Base-by-base conservation (phyloP, 495 filamentous ascomycete genomes). In the Hyaloscypha hepaticicola region DNA sequence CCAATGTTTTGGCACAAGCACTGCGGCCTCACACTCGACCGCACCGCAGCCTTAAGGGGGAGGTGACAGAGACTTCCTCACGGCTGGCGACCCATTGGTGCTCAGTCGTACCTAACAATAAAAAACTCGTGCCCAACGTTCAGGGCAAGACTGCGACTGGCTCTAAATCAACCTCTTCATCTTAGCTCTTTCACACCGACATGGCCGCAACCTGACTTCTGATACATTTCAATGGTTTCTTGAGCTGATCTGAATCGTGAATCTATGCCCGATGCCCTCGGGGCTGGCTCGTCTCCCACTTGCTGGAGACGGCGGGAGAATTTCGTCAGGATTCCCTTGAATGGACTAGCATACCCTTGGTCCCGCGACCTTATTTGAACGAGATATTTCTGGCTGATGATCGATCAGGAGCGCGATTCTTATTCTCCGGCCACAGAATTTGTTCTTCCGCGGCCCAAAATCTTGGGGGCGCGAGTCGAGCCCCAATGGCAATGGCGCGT, bases 231-330 rank as follows among this genome's bases (percentile, higher is more conserved):
- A 45, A 8, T 34, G 38, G 38, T 45, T 6, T 16, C 38, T 3
- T 9, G 14, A 19, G 38, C 38, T 16, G 38, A 45, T 16, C 38
- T 45, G 38, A 19, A 45, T 45, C 11, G 11, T 45, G 38, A 45
- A 12, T 45, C 38, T 45, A 19, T 45, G 8, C 19, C 38, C 19
- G 38, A 8, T 61, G 24, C 34, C 58, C 41, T 50, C 28, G 7
- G 19, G 22, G 31, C n/a, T 5, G 16, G 50, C 59, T 68, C 66
- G 69, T 71, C 66, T 71, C 69, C 69, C 69, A 66, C 57, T 61
- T 61, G 63, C 63, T 66, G 69, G 69, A 60, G 48, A 63, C 51
- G 21, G 61, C 66, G 69, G 69, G 66, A 66, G 63, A 64, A 58
- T 63, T 38, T 56, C 63, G 67, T 59, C 55, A 63, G 63, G 67